Conservation (phyloP, 2,329 filamentous ascomycete species). For the Xylariaceae sp. region DNA sequence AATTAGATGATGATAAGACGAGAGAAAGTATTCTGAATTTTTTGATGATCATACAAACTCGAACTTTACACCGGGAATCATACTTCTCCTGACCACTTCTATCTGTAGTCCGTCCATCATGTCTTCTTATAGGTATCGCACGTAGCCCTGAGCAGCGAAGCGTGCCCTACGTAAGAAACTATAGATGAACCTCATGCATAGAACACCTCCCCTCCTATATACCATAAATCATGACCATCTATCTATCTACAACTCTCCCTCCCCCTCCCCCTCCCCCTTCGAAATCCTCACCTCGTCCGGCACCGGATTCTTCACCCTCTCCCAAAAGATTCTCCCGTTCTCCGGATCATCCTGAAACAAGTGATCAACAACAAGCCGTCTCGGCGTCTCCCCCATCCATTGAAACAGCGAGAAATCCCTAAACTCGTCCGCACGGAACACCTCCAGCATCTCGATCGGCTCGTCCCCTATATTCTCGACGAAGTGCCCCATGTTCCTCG, state of each 20-base stretch:
- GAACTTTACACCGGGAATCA: no score
- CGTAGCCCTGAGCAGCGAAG: no score
- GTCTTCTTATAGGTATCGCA: no score
- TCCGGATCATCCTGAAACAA: slow-evolving; percentile 58
- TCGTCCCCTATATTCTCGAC: slow-evolving; percentile 78
- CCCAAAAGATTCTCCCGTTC: slow-evolving; percentile 56
- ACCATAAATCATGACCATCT: not conserved
- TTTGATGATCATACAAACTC: no score
- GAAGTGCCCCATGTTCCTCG: slow-evolving; percentile 72
- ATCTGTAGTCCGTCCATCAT: no score
- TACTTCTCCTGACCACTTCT: no score
- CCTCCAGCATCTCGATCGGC: slow-evolving; percentile 68
- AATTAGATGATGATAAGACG: no score
- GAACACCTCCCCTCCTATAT: no score
- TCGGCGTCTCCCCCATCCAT: slow-evolving; percentile 68
- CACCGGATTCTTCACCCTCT: slow-evolving; percentile 55
- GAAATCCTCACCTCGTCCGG: slow-evolving; percentile 49
- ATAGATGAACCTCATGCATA: no score
- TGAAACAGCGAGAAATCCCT: slow-evolving; percentile 68
- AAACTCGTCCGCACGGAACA: slow-evolving; percentile 67
- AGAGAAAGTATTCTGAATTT: no score
- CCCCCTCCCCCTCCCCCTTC: slow-evolving; percentile 10
- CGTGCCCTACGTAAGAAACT: no score
- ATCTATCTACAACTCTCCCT: slow-evolving; percentile 21
- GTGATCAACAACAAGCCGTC: slow-evolving; percentile 59